Evolutionary conservation across 805 yeast genomes (phyloP), one percentile per base, ranked within the genome.

Genomic region (Ogataea chonburiensis): DNA sequence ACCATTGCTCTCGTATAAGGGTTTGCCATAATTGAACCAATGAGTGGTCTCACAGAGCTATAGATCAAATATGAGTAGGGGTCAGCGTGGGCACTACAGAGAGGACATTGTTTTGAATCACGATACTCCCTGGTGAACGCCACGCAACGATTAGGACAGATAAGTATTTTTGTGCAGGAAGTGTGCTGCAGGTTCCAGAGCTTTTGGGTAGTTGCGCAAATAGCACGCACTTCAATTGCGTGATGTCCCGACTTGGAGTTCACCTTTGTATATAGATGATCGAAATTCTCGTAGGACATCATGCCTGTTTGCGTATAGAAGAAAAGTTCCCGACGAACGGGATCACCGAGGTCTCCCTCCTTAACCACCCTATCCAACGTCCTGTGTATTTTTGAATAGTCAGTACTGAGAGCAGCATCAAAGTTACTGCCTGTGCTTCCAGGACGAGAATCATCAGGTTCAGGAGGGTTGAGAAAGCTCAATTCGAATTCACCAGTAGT

Each of bases 241-340:
- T 27, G 34, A 8, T 26, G 3, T 3, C 27, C 40, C 8, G 33
- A 31, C 14, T 24, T 29, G 5, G 38, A 14, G 21, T 21, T 31
- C 20, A 39, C 42, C 18, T 32, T 41, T 9, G 31, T 18, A 30
- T 45, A 45, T 15, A 45, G 36, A 7, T 42, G 38, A 24, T 45
- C 49, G 17, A 45, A 41, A 18, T 39, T 45, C 15, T 45, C 49
- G 29, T 45, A 45, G 9, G 49, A 41, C 31, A 45, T 24, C 17
- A 40, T 34, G 12, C 49, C 49, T 3, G 38, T 45, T 19, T 45
- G 49, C 3, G 49, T 45, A 17, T 40, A 26, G 16, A 45, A 45
- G 17, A 45, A 45, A 7, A 45, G 22, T 24, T 45, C 49, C 13
- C 49, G 25, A 9, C 49, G 36, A 12, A 45, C 42, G 14, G 25